Conservation (phyloP, 305 asterid genomes). For the Fraxinus xanthoxyloides region DNA sequence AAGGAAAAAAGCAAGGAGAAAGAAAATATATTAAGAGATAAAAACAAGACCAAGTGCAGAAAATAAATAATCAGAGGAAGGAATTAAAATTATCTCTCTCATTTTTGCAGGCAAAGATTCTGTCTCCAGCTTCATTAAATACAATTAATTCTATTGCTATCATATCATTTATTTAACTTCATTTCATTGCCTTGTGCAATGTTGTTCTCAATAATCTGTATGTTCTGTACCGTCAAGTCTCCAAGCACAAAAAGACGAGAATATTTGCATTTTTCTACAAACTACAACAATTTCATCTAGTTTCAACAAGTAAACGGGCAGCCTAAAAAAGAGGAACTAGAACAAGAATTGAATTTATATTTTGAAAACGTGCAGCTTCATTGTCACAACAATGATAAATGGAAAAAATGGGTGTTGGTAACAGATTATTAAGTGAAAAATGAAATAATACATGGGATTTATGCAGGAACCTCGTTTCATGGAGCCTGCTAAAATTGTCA, state of each 20-base stretch:
- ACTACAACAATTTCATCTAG: not conserved
- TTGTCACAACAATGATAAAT: slow-evolving; percentile 3
- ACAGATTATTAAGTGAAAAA: slow-evolving; percentile 6
- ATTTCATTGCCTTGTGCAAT: not conserved
- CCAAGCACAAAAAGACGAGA: not conserved
- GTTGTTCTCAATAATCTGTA: not conserved
- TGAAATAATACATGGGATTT: slow-evolving; percentile 21
- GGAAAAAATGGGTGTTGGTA: slow-evolving; percentile 8
- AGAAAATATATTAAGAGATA: not conserved
- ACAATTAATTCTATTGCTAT: not conserved
- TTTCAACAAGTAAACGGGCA: not conserved
- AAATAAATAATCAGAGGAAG: not conserved
- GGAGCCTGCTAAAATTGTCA: slow-evolving; percentile 9
- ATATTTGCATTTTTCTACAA: not conserved
- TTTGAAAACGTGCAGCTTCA: not conserved
- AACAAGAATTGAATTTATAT: not conserved
- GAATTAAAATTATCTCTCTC: not conserved
- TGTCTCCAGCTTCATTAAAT: not conserved
- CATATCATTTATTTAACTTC: not conserved
- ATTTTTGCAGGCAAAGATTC: not conserved
- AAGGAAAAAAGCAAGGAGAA: not conserved
- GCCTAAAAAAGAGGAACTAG: not conserved
- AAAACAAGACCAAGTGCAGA: not conserved
- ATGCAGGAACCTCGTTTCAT: slow-evolving; percentile 13
- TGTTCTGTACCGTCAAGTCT: not conserved